phyloP scores from a whole-genome alignment of 2,329 filamentous ascomycete species.

The Epichloe coenophiala region DNA sequence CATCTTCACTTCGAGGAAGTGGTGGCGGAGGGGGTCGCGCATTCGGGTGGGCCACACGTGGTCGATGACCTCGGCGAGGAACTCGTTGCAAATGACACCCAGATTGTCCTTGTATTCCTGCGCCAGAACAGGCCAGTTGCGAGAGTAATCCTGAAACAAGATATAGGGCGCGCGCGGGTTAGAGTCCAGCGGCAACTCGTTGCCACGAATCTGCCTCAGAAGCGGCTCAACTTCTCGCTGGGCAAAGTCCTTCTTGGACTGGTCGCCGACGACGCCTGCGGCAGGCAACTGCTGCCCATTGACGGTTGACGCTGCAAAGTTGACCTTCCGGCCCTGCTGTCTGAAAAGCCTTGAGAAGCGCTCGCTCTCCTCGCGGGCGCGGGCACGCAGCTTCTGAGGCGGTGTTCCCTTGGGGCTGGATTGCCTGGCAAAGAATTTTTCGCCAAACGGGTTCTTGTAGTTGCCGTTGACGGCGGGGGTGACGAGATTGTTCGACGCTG shows the following conservation, averaged over 20 bases:
- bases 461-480: conserved; percentile 39
- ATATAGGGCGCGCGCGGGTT: conserved; percentile 41
- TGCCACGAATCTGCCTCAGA: conserved; percentile 35
- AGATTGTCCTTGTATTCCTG: conserved; percentile 42
- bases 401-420: conserved; percentile 36
- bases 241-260: conserved; percentile 34
- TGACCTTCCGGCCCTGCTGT: conserved; percentile 35
- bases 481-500: conserved; percentile 37
- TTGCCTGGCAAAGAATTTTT: conserved; percentile 36
- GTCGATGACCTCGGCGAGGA: conserved; percentile 36
- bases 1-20: conserved; percentile 36
- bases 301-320: conserved; percentile 20
- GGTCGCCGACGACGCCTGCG: conserved; percentile 19
- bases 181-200: conserved; percentile 37
- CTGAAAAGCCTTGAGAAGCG: conserved; percentile 33
- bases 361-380: conserved; percentile 38
- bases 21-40: conserved; percentile 34
- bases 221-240: conserved; percentile 34
- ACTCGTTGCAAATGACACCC: conserved; percentile 40
- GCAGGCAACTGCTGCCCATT: conserved; percentile 12
- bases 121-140: conserved; percentile 37
- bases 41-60: conserved; percentile 37
- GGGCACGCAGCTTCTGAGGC: conserved; percentile 36
- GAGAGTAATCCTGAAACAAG: conserved; percentile 38
- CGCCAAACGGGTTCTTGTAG: conserved; percentile 41